Base-by-base conservation (phyloP, 1,284 basidiomycete genomes). In the Takashimella koratensis region DNA sequence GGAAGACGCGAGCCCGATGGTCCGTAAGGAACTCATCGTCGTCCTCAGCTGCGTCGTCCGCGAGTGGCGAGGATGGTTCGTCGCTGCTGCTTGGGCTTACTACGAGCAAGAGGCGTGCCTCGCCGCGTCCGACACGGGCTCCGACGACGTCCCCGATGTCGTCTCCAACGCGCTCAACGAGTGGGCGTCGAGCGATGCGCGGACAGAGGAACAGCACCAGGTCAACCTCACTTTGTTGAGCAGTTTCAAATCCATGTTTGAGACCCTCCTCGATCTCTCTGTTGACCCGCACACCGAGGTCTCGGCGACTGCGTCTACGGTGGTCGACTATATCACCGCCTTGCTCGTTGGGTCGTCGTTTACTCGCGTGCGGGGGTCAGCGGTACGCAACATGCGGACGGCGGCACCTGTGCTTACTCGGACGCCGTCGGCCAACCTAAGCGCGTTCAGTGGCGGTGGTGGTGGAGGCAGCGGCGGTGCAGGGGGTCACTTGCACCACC, bases 31-130 rank as follows among this genome's bases (percentile, higher is more conserved):
- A 73, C 79, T 98, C 11, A 81, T 98, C 36, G 84, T 97, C 36
- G 82, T 98, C 41, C 86, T 98, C 49, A 94, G 90, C 63, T 91
- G 91, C 63, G 79, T 98, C 21, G 93, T 95, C 13, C 88, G 91
- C 70, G 93, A 97, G 75, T 98, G 94, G 89, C 80, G 91, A 56
- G 94, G 95, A 10, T 92, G 92, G 79, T 93, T 98, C 65, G 89
- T 95, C 45, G 85, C 94, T 27, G 95, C 94, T 52, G 93, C 95
- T 0, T 98, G 95, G 91, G 78, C 91, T 23, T 93, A 94, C 77
- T 91, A 90, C 85, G 88, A 95, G 62, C 70, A 78, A 70, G 88
- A 92, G 71, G 67, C 64, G 0, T 67, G 68, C 6, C 49, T 67
- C 21, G 63, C 62, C 3, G 56, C 58, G 10, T 84, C 58, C 79